A percentile compares a stretch with the other conserved stretches of the same genome.
phyloP scores from a whole-genome alignment of 805 yeast genomes.

The Nematodospora valgi region DNA sequence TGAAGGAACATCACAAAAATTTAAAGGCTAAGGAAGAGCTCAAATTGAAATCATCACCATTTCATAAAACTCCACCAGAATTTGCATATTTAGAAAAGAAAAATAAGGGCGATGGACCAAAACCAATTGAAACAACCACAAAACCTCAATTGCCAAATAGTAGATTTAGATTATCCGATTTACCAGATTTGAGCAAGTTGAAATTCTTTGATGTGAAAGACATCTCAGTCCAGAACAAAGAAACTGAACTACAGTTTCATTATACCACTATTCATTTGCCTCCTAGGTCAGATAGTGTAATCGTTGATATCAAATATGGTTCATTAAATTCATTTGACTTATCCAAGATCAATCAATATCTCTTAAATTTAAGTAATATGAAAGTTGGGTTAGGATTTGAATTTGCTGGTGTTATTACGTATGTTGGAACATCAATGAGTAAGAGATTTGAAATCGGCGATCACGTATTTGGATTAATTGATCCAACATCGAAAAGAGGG shows the following conservation, averaged over 20 bases:
- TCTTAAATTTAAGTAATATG: constrained; percentile 48
- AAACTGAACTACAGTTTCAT: constrained; percentile 50
- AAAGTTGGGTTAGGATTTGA: constrained; percentile 69
- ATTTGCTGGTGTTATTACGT: constrained; percentile 56
- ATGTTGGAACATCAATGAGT: constrained; percentile 48
- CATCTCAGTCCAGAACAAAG: constrained; percentile 40
- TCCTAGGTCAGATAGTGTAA: constrained; percentile 42
- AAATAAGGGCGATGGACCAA: constrained; percentile 22
- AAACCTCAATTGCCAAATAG: constrained; percentile 2
- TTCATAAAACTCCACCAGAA: constrained; percentile 41
- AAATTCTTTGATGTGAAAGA: constrained; percentile 50
- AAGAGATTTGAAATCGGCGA: constrained; percentile 46
- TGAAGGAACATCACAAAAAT: constrained; percentile 31
- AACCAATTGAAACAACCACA: constrained; percentile 17
- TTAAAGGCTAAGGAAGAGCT: constrained; percentile 25
- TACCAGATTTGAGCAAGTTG: constrained; percentile 41
- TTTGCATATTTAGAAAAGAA: constrained; percentile 32
- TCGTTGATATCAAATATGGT: constrained; percentile 57
- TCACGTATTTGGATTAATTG: constrained; percentile 59
- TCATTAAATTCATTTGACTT: constrained; percentile 67
- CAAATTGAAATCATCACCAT: constrained; percentile 25
- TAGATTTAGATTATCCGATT: constrained; percentile 1
- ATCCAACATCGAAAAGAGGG: constrained; percentile 53
- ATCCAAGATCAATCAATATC: constrained; percentile 54
- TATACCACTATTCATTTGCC: constrained; percentile 49